Percentiles rank a stretch among this genome's conserved stretches.
Evolutionary conservation across 306 rosid species (phyloP).

Genomic region (Psophocarpus tetragonolobus): DNA sequence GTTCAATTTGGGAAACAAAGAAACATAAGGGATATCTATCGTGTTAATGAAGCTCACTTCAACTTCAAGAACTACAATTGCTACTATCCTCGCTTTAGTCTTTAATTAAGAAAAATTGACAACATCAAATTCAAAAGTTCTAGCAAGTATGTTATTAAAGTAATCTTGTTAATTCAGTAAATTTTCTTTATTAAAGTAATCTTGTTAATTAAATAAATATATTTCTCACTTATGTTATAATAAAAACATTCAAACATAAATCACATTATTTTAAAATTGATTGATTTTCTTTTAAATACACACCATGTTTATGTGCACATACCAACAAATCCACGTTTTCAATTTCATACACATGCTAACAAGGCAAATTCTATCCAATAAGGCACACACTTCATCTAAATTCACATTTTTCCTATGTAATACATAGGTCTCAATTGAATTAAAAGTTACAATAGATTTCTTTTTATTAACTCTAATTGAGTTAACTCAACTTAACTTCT

Average conservation of each 20-base stretch:
- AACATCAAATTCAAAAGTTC: not conserved
- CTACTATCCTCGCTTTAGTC: too few species aligned
- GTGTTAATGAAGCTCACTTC: not conserved
- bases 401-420: conserved; percentile 1
- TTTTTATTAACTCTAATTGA: too few species aligned
- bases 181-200: not conserved
- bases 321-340: not conserved
- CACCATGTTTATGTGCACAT: not conserved
- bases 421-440: too few species aligned
- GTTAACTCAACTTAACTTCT: too few species aligned
- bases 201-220: too few species aligned
- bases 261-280: too few species aligned
- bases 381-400: not conserved
- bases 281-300: too few species aligned
- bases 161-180: not conserved
- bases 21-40: not conserved
- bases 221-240: too few species aligned
- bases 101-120: not conserved
- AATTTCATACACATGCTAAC: not conserved
- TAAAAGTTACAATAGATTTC: too few species aligned
- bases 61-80: not conserved
- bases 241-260: too few species aligned
- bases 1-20: not conserved
- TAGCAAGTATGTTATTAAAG: not conserved
- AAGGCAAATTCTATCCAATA: not conserved